These are phyloP conservation scores for Penicillium crystallinum DNA, from an alignment of 495 filamentous ascomycete species.

Conservation along the genomic window DNA sequence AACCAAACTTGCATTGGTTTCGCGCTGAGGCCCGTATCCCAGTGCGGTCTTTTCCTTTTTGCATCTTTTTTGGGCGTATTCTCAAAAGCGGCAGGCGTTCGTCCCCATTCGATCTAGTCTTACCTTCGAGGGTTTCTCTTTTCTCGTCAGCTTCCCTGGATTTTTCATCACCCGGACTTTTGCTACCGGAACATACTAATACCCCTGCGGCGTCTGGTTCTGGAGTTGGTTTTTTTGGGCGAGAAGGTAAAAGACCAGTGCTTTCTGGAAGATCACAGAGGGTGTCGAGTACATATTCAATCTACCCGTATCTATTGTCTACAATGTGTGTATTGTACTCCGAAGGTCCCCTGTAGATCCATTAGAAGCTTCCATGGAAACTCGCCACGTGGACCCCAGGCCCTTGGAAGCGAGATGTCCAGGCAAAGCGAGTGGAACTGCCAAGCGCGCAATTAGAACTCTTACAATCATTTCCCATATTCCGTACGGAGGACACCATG, in stretches of 20 bases:
- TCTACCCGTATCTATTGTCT: conserved; percentile 1
- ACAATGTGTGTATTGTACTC: no score
- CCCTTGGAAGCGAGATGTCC: neutral
- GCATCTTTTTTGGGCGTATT: conserved; percentile 3
- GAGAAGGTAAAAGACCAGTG: neutral
- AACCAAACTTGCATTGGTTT: conserved; percentile 28
- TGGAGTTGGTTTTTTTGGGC: neutral
- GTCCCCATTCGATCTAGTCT: neutral
- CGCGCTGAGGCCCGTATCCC: conserved; percentile 3
- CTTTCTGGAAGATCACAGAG: neutral
- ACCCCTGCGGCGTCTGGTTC: conserved; percentile 6
- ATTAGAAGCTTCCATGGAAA: neutral
- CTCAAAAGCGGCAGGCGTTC: conserved; percentile 17
- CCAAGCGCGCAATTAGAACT: no score
- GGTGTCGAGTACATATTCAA: conserved; percentile 2
- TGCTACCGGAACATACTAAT: conserved; percentile 14
- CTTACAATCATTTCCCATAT: no score
- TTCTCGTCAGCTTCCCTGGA: conserved; percentile 7
- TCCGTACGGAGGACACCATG: no score
- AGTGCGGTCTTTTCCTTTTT: conserved; percentile 1
- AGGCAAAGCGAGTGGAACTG: no score
- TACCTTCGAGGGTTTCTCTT: neutral
- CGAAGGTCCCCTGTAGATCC: no score
- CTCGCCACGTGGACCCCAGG: conserved; percentile 3
- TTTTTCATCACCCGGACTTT: conserved; percentile 7